Evolutionary conservation across 73 alveolate genomes (phyloP), one percentile per base, ranked within the genome.

Genomic region (Diophrys sp.): DNA sequence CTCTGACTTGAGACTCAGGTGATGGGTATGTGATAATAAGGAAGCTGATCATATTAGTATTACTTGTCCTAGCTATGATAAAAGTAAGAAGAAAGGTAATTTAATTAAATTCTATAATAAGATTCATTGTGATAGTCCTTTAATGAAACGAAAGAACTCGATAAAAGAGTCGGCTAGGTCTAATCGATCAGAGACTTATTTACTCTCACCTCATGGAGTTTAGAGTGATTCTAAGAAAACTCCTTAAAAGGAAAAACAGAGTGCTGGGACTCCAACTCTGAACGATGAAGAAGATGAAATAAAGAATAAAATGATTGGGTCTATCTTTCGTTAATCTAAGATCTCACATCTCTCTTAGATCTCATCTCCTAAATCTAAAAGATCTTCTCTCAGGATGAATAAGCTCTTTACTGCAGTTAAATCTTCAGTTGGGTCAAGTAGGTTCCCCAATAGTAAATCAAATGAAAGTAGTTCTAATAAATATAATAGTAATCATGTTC

Each of bases 61-160:
- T 29, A 33, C 29, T 30, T 71, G 66, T 32, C 73, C 73, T 29
- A 62, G 32, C 29, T 71, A 71, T 55, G 23, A 44, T 55, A 68
- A 68, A 31, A 44, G 62, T 44, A 11, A 44, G 18, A 44, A 44
- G 62, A 44, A 44, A 44, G 62, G 62, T 11, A 44, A 44, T 18
- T 44, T 44, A 44, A 44, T 44, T 44, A 44, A 44, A 18, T 5
- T 44, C 5, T 44, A 11, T 44, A 5, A 44, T 44, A 44, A 44
- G 18, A 11, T 44, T 11, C 62, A 44, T 44, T 11, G 18, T 44
- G 18, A 5, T 44, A 44, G 5, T 11, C n/a, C 62, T 44, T 44
- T 11, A 44, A 44, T 44, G 18, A 44, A 44, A 44, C 62, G n/a
- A 18, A 44, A 44, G 62, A 44, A 5, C 5, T 18, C 62, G 5